Base-by-base conservation (phyloP, 208 protist species). In the Leishmania tarentolae region DNA sequence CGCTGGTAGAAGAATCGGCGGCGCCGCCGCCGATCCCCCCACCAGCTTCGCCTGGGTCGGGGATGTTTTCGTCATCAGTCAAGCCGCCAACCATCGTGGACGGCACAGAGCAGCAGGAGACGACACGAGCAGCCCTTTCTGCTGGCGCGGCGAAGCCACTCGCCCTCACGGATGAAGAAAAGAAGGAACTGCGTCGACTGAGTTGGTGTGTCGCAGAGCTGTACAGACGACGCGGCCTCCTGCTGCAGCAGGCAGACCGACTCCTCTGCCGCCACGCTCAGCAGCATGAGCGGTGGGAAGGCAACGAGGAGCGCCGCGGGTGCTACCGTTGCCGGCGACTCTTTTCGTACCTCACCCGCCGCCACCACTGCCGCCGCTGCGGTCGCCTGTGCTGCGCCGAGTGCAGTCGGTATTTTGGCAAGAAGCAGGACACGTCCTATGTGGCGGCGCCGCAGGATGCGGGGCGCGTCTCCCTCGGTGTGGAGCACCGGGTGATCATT, bases 361-460 rank as follows among this genome's bases (percentile, higher is more conserved):
- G 86, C 28, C 92, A 95, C 65, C 90, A 95, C 86, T 95, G 92
- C 76, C 86, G 92, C n/a, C 92, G 92, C 70, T 95, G 92, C 81
- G 92, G 92, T 7, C 78, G 68, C n/a, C 56, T 93, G 63, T 84
- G 90, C 71, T 95, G 92, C 79, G 90, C 87, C 50, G 81, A 88
- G 59, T 95, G 92, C 83, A 90, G 89, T 56, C 88, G 81, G 21
- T 89, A 86, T 78, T 81, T 89, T 44, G 89, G 91, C 28, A 89
- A 85, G 52, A 86, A 88, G 73, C 87, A 91, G 69, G 85, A 91
- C 83, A 91, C 84, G 21, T 86, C 76, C 35, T 84, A 84, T 44
- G 72, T 84, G 37, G 75, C 79, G 15, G 68, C 79, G 40, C 56
- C 65, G 31, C 69, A 46, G 70, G 40, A 56, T 44, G 24, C 66